A percentile compares a stretch with the other conserved stretches of the same genome.
Conservation (phyloP, 306 rosid species). For the Lathyrus tuberosus region DNA sequence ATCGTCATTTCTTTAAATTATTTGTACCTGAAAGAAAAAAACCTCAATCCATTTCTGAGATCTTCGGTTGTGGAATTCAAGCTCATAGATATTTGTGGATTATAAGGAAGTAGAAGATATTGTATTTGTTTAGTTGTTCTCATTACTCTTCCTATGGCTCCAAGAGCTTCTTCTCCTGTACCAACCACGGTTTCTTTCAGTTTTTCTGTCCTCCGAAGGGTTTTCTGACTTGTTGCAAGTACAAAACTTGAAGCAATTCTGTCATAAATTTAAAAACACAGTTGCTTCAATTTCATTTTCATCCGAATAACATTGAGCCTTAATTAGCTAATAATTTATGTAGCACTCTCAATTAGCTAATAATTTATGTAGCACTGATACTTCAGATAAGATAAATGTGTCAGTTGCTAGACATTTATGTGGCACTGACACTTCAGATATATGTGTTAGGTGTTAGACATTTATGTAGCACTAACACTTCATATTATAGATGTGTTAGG, state of each 20-base stretch:
- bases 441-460: background rate
- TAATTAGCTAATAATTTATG: no score
- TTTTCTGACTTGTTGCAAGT: constrained; percentile 46
- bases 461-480: no score
- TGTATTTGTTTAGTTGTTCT: constrained; percentile 56
- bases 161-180: constrained; percentile 57
- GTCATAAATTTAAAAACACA: constrained; percentile 12
- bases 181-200: constrained; percentile 51
- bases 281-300: constrained; percentile 3
- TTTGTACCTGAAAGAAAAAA: no score
- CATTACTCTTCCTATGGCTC: constrained; percentile 47
- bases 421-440: background rate
- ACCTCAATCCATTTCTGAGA: constrained; percentile 38
- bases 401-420: background rate
- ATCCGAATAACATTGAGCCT: background rate
- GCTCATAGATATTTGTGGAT: constrained; percentile 41
- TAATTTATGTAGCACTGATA: background rate
- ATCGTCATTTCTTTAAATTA: no score
- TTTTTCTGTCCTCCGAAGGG: constrained; percentile 49
- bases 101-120: constrained; percentile 58
- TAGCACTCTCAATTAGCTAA: no score
- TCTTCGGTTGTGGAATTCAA: constrained; percentile 49
- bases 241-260: constrained; percentile 70
- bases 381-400: background rate
- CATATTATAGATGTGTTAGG: background rate